phyloP scores from a whole-genome alignment of 148 eudicot genomes.

The Chenopodium quinoa region DNA sequence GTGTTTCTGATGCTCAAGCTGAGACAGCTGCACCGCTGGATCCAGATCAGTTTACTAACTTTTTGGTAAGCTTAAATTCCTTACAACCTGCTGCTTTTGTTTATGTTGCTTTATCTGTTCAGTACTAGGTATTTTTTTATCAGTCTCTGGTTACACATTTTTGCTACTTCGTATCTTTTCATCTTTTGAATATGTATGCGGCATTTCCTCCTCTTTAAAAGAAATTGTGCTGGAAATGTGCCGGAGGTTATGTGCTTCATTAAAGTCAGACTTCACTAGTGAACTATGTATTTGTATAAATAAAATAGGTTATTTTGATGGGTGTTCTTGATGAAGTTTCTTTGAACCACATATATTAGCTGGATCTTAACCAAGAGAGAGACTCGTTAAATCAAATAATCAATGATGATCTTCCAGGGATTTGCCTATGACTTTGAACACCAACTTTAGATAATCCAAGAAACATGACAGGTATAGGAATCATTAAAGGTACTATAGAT shows the following conservation, averaged over 20 bases:
- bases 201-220: background rate
- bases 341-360: no score
- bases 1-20: conserved; percentile 89
- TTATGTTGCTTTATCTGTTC: background rate
- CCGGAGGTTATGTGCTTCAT: background rate
- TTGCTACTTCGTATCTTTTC: background rate
- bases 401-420: no score
- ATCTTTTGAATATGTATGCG: background rate
- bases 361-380: no score
- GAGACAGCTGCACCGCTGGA: conserved; percentile 86
- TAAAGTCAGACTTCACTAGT: background rate
- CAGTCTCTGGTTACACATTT: background rate
- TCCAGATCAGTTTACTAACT: conserved; percentile 87
- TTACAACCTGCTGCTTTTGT: background rate
- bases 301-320: no score
- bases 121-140: background rate
- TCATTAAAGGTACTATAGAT: no score
- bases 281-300: no score
- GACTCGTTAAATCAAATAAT: no score
- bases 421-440: no score
- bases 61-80: conserved; percentile 54
- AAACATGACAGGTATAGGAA: no score
- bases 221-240: background rate
- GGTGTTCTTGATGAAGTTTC: no score
- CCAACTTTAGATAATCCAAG: no score